These are phyloP conservation scores for Priceomyces melissophilus DNA, from an alignment of 805 yeast species.

Conservation along the genomic window DNA sequence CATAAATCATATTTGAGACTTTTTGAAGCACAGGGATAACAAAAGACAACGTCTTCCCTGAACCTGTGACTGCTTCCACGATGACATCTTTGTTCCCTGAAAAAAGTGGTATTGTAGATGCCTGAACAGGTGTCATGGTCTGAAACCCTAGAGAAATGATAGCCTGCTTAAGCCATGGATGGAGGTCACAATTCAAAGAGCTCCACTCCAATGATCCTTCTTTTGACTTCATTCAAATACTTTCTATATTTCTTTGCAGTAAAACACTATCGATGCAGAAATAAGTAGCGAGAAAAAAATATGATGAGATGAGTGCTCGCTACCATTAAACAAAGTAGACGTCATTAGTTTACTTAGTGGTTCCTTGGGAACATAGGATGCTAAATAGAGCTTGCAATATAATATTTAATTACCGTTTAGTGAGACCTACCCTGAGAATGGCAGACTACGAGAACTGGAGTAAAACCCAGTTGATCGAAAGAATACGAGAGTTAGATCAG, in stretches of 20 bases:
- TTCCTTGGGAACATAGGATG: constrained; percentile 11
- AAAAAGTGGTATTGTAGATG: constrained; percentile 85
- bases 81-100: constrained; percentile 87
- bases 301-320: constrained; percentile 3
- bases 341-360: not conserved
- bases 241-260: not conserved
- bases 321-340: not conserved
- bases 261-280: not conserved
- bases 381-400: constrained; percentile 22
- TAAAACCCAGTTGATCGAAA: constrained; percentile 57
- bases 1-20: constrained; percentile 35
- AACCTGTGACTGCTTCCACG: constrained; percentile 96
- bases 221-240: constrained; percentile 18
- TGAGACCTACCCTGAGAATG: constrained; percentile 5
- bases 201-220: constrained; percentile 59
- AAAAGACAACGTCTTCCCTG: constrained; percentile 96
- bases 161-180: constrained; percentile 73
- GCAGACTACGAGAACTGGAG: constrained; percentile 57
- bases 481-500: constrained; percentile 52
- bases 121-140: constrained; percentile 95
- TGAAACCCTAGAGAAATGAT: constrained; percentile 70
- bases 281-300: constrained; percentile 5
- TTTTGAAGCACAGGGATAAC: constrained; percentile 78
- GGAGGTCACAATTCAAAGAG: constrained; percentile 46
- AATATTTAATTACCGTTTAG: constrained; percentile 16